Percentiles rank a stretch among this genome's conserved stretches.
Evolutionary conservation across 345 rosid species (phyloP).

Genomic region (Eucalyptus polyanthemos): DNA sequence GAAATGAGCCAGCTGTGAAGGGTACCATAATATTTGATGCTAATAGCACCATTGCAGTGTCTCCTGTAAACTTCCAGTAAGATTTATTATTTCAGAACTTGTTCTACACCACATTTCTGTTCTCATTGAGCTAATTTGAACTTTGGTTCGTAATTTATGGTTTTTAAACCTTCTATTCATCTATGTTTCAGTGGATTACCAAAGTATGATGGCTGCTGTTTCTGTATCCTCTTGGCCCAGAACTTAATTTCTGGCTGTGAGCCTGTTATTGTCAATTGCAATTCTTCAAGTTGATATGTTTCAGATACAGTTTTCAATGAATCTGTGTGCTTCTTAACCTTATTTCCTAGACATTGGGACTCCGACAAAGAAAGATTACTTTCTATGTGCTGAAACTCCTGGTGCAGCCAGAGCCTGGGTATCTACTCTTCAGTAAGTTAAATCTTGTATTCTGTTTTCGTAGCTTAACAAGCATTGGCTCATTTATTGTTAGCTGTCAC

Average conservation of each 20-base stretch:
- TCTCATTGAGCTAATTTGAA: background rate
- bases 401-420: slow-evolving; percentile 99
- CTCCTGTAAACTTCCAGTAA: slow-evolving; percentile 98
- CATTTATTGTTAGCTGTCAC: background rate
- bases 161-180: background rate
- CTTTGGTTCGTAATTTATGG: background rate
- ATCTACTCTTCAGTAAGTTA: slow-evolving; percentile 79
- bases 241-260: background rate
- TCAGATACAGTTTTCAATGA: background rate
- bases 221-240: slow-evolving; percentile 63
- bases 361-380: slow-evolving; percentile 93
- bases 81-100: slow-evolving; percentile 1
- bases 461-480: background rate
- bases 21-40: slow-evolving; percentile 80
- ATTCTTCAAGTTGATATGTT: background rate
- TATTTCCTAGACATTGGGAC: slow-evolving; percentile 73
- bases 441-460: background rate
- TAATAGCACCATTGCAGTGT: slow-evolving; percentile 69
- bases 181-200: slow-evolving; percentile 73
- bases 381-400: slow-evolving; percentile 94
- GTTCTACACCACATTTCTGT: background rate
- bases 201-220: slow-evolving; percentile 88
- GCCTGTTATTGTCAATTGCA: background rate
- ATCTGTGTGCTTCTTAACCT: slow-evolving; percentile 21
- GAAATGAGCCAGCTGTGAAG: slow-evolving; percentile 81